Evolutionary conservation across 1,284 basidiomycete genomes (phyloP), one percentile per base, ranked within the genome.

Genomic region (Ganoderma lucidum): DNA sequence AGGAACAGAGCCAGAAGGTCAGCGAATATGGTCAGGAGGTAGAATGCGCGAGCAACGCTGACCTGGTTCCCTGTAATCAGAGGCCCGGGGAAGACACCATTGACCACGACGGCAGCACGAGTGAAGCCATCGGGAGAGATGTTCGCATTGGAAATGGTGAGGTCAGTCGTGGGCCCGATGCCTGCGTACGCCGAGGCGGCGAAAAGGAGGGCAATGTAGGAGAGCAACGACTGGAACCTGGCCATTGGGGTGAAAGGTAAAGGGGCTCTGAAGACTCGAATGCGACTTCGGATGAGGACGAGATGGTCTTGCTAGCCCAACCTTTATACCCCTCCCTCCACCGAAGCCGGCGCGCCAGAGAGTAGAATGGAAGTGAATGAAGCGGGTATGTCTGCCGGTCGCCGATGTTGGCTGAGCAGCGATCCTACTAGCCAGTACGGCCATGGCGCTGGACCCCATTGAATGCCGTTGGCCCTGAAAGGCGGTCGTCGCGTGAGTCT

Each of bases 41-140:
- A 3, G n/a, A 55, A 14, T n/a, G 8, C 1, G n/a, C 28, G 23
- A 8, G 8, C 1, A n/a, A 48, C 19, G 19, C 62, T 32, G 62
- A 77, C 77, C 70, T 72, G 76, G 6, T 64, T 64, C 1, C 70
- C 78, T 9, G 51, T 63, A 53, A 79, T 77, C n/a, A 79, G 64
- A 17, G 77, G 78, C 0, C 74, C 75, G 3, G 78, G 78, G 45
- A 76, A 75, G 6, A 62, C 64, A 15, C 71, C 73, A 19, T 73
- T 75, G 6, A 76, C 77, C 9, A 77, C 74, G 48, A 75, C 65
- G 39, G 77, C 73, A 39, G 73, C 73, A 65, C 67, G 72, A 32
- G 62, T 23, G 66, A 74, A 76, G 2, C 75, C 74, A 66, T 77
- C 77, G 23, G 74, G 76, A 41, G 75, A 68, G 44, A 78, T 65